Base-by-base conservation (phyloP, 768 basidiomycete genomes). In the Leucocoprinus sp. region DNA sequence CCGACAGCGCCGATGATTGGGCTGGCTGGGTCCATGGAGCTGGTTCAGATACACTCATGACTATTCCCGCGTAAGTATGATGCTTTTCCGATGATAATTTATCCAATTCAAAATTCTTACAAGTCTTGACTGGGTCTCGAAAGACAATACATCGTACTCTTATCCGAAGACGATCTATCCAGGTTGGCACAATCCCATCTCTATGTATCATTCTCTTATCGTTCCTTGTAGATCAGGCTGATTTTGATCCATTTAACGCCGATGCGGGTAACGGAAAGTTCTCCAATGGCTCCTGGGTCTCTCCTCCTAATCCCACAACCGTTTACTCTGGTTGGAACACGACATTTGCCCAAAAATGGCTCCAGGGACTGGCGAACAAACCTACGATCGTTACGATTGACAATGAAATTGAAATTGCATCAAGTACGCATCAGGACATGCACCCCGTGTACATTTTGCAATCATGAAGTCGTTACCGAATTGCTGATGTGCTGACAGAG, bases 341-440 rank as follows among this genome's bases (percentile, higher is more conserved):
- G 14, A 58, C 69, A 23, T 51, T 63, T 18, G 73, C 68, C 0
- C 61, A 60, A 41, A 54, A 59, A 21, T 76, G 74, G 75, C 64
- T 77, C 4, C 54, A 61, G 8, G 67, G 65, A 5, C 55, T 77
- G 29, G 55, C 54, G 35, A 68, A 75, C 62, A 75, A 74, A 54
- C 75, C 75, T 1, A 60, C 57, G 3, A 60, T 75, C 36, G 65
- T 75, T 11, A 61, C 71, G 4, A 64, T 77, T 45, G 75, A 77
- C 54, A 77, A 77, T 54, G 75, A 77, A 56, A 76, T 77, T 12
- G 75, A 77, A 54, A 77, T 77, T 43, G 71, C 75, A 11, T 59
- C 60, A 41, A 70, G 54, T 50, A 77, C 75, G 14, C 75, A 77
- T 53, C 70, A 72, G 55, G 75, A 77, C 50, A 77, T 77, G 73